phyloP scores from a whole-genome alignment of 208 protist genomes.

The Porcisia hertigi region DNA sequence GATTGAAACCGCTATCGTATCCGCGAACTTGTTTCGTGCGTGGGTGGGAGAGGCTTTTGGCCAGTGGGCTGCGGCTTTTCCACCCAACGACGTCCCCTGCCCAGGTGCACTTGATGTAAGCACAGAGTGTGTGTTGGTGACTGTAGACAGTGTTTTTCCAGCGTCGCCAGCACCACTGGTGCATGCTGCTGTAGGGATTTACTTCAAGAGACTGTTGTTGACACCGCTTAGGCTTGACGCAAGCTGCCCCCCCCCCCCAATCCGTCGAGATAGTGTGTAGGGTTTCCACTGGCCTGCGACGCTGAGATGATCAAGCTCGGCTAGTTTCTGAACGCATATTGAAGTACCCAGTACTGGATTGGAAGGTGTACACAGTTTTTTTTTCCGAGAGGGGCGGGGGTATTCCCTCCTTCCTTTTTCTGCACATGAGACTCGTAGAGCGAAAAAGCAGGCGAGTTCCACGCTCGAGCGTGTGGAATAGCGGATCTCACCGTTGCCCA shows the following conservation, averaged over 20 bases:
- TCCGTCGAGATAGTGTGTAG: slow-evolving; percentile 6
- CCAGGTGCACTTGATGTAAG: slow-evolving; percentile 43
- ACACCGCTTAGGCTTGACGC: slow-evolving; percentile 25
- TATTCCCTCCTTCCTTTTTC: neutral
- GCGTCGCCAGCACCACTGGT: slow-evolving; percentile 37
- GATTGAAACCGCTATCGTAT: slow-evolving; percentile 74
- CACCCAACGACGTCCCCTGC: slow-evolving; percentile 35
- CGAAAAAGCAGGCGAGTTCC: neutral
- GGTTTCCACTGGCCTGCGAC: neutral
- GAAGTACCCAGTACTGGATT: neutral
- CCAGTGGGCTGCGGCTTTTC: slow-evolving; percentile 45
- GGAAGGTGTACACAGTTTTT: neutral
- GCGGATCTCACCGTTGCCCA: neutral
- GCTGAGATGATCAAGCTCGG: neutral
- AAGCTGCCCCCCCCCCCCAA: too few species aligned
- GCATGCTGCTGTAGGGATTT: slow-evolving; percentile 41
- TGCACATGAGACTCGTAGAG: neutral
- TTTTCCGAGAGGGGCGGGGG: neutral
- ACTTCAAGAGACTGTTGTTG: slow-evolving; percentile 48
- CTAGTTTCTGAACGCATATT: neutral
- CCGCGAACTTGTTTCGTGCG: slow-evolving; percentile 49
- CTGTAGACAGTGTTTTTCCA: slow-evolving; percentile 55
- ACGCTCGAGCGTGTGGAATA: neutral
- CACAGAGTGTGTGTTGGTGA: slow-evolving; percentile 46
- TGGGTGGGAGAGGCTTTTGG: slow-evolving; percentile 69